Evolutionary conservation across 2,329 filamentous ascomycete species (phyloP).

Genomic region (Pestalotiopsis sp.): DNA sequence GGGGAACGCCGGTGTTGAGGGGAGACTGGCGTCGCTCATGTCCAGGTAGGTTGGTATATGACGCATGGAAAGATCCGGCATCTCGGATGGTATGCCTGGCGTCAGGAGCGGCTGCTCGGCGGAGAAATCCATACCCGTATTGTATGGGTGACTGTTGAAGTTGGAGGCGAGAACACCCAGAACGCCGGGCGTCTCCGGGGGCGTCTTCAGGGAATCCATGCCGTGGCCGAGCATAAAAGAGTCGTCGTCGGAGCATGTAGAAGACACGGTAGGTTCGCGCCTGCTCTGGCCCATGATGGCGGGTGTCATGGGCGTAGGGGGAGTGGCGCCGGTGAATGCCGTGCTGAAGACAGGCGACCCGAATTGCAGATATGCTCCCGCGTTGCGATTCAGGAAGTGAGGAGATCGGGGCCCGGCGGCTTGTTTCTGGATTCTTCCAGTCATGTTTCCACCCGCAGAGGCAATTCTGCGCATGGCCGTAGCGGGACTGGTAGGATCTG

Average conservation of each 20-base stretch:
- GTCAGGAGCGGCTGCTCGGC: conserved; percentile 53
- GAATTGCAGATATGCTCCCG: conserved; percentile 46
- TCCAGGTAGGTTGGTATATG: conserved; percentile 49
- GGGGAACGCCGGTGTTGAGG: conserved; percentile 52
- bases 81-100: conserved; percentile 49
- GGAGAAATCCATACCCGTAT: conserved; percentile 29
- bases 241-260: conserved; percentile 41
- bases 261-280: conserved; percentile 42
- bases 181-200: conserved; percentile 55
- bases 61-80: conserved; percentile 43
- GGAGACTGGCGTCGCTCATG: conserved; percentile 38
- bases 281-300: conserved; percentile 38
- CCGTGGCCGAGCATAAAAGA: conserved; percentile 30
- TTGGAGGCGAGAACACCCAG: conserved; percentile 43
- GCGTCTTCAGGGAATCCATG: conserved; percentile 51
- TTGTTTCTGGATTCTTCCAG: conserved; percentile 45
- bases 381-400: conserved; percentile 45
- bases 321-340: conserved; percentile 42
- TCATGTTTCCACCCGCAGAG: conserved; percentile 48
- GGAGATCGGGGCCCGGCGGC: conserved; percentile 44
- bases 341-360: conserved; percentile 39
- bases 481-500: conserved; percentile 45
- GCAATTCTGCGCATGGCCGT: conserved; percentile 54
- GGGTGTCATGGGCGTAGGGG: conserved; percentile 53
- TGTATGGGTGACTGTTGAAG: conserved; percentile 34